Base-by-base conservation (phyloP, 2,329 filamentous ascomycete species). In the Clonostachys rosea region DNA sequence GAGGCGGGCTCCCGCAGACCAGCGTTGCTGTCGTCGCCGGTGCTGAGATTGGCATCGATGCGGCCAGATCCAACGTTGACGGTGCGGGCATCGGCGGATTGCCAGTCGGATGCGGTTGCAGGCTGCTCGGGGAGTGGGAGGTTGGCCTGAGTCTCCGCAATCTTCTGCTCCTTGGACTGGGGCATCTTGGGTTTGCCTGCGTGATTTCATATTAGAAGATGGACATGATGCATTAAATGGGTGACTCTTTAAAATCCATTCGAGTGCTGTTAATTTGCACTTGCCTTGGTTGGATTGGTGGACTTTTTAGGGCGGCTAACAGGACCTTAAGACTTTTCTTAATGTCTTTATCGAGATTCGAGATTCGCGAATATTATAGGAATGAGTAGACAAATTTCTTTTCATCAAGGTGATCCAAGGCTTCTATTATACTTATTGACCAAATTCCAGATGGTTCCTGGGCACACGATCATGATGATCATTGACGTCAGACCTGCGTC, bases 111-210 rank as follows among this genome's bases (percentile, higher is more conserved):
- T n/a, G 81, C 70, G n/a, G 68, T 71, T 2, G 87, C 87, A 18
- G 89, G 89, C 54, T 91, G 76, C 3, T 92, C 87, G 16, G 89
- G 89, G 44, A 91, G 80, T 45, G 87, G 87, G 34, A 95, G 83
- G 68, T 90, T 89, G 64, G 83, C 69, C 69, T 85, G 76, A 59
- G 76, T 76, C 65, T 87, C 69, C 45, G 84, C 79, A 61, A 91
- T 86, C 65, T 86, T 72, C 47, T 85, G 72, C 53, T 72, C 63
- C 66, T 88, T 89, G 68, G 71, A 73, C 47, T 72, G 59, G 54
- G 68, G 50, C 72, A 75, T 75, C 20, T 43, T 34, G 43, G 43
- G 33, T n/a, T 42, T 9, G 24, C 24, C 17, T 42, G 40, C 14
- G 14, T 1, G 9, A 20, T 13, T 16, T 12, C 10, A 3, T 18